Percentiles rank a stretch among this genome's conserved stretches.
phyloP scores from a whole-genome alignment of 441 rosid species.

The Pelargonium fulgidum region DNA sequence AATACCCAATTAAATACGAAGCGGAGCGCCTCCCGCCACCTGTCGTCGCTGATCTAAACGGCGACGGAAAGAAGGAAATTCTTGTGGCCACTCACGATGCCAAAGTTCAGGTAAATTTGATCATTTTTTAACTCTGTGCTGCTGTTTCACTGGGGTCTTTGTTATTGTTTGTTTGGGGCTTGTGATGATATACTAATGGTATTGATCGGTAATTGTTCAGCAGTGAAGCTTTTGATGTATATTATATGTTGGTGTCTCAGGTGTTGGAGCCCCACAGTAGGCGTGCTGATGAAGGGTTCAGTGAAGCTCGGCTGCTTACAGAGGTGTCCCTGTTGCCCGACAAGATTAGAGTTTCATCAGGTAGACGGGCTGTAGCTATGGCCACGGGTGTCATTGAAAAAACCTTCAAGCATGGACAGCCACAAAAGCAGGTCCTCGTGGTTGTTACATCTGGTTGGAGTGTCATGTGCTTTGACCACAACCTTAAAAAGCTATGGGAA shows the following conservation, averaged over 20 bases:
- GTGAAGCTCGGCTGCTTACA: constrained; percentile 69
- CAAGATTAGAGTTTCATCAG: constrained; percentile 74
- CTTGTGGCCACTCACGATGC: constrained; percentile 20
- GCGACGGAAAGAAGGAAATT: constrained; percentile 84
- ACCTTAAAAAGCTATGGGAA: constrained; percentile 92
- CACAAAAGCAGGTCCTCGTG: constrained; percentile 84
- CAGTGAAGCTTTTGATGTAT: background rate
- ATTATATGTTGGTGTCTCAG: constrained; percentile 28
- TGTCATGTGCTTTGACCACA: constrained; percentile 95
- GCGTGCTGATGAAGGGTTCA: constrained; percentile 87
- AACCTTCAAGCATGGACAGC: constrained; percentile 55
- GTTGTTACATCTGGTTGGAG: constrained; percentile 97
- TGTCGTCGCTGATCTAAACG: constrained; percentile 81
- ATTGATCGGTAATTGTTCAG: no score
- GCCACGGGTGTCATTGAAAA: constrained; percentile 81
- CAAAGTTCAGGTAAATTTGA: background rate
- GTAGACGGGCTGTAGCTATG: constrained; percentile 93
- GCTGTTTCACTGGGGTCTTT: background rate
- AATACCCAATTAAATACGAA: constrained; percentile 5
- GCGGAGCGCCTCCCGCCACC: constrained; percentile 42
- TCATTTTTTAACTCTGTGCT: background rate
- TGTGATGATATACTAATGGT: no score
- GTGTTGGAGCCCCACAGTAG: constrained; percentile 79
- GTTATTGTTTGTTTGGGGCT: background rate
- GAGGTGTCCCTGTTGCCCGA: constrained; percentile 74